phyloP scores from a whole-genome alignment of 1,284 basidiomycete species.

The Porogramme epimiltina region DNA sequence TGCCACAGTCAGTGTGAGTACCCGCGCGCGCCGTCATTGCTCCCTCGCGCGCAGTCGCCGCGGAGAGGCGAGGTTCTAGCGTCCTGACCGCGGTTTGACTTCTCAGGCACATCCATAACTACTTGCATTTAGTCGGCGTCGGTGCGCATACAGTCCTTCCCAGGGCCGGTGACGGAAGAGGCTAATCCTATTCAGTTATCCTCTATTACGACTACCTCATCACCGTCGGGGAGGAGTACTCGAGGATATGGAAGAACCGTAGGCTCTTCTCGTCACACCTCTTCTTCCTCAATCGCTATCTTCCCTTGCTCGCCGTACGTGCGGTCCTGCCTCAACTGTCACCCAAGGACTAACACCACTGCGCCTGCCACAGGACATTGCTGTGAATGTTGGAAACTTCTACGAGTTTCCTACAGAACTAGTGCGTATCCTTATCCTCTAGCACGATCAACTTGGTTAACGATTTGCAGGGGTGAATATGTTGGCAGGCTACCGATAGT shows the following conservation, averaged over 20 bases:
- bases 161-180: background rate
- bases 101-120: slow-evolving; percentile 27
- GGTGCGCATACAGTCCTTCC: too few relatives aligned
- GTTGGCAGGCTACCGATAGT: too few relatives aligned
- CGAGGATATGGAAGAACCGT: slow-evolving; percentile 28
- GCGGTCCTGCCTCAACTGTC: background rate
- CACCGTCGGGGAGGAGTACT: slow-evolving; percentile 29
- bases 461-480: slow-evolving; percentile 17
- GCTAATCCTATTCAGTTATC: slow-evolving; percentile 20
- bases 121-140: slow-evolving; percentile 31
- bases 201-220: slow-evolving; percentile 32
- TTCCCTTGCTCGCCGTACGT: slow-evolving; percentile 31
- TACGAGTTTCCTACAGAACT: slow-evolving; percentile 20
- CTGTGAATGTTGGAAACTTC: slow-evolving; percentile 31
- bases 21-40: background rate
- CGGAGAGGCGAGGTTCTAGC: background rate
- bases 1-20: slow-evolving; percentile 22
- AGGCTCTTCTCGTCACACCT: slow-evolving; percentile 16
- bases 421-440: slow-evolving; percentile 11
- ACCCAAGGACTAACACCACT: background rate
- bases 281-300: slow-evolving; percentile 32
- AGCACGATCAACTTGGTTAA: background rate
- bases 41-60: background rate
- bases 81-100: background rate
- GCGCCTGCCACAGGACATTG: slow-evolving; percentile 24